These are phyloP conservation scores for Caryopteris hybrid DNA, from an alignment of 305 asterid species.

Conservation along the genomic window DNA sequence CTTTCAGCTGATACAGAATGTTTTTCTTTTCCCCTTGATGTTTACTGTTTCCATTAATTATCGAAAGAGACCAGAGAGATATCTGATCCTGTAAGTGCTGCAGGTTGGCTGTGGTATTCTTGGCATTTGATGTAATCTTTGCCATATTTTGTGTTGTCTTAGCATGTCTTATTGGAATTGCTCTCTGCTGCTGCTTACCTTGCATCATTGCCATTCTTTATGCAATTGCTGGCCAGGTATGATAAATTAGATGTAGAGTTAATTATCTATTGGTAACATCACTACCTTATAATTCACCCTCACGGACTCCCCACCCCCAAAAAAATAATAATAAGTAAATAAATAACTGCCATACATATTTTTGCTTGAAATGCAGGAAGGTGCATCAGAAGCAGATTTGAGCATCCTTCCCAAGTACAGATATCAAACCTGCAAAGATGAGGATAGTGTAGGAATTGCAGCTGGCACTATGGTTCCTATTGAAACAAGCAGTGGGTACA, in stretches of 20 bases:
- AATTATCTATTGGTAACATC: neutral
- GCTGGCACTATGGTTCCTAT: slow-evolving; percentile 81
- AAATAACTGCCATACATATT: neutral
- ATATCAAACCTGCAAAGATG: slow-evolving; percentile 59
- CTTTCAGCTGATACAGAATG: slow-evolving; percentile 1
- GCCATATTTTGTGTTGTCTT: slow-evolving; percentile 90
- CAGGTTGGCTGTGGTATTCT: slow-evolving; percentile 96
- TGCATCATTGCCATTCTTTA: slow-evolving; percentile 95
- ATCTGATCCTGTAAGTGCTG: slow-evolving; percentile 35
- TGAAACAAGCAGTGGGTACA: slow-evolving; percentile 58
- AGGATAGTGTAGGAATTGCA: slow-evolving; percentile 43
- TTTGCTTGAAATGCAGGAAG: slow-evolving; percentile 54
- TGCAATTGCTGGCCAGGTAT: slow-evolving; percentile 96
- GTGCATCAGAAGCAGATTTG: slow-evolving; percentile 96
- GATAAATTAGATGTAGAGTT: neutral
- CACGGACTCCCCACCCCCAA: too few species aligned
- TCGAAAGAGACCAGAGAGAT: slow-evolving; percentile 14
- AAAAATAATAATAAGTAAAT: neutral
- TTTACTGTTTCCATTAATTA: neutral
- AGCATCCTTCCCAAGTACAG: slow-evolving; percentile 76
- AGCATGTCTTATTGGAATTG: slow-evolving; percentile 87
- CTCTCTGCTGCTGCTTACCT: slow-evolving; percentile 96
- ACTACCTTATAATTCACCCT: neutral
- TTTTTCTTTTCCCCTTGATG: neutral
- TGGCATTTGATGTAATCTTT: slow-evolving; percentile 96